Percentiles rank a stretch among this genome's conserved stretches.
phyloP scores from a whole-genome alignment of 345 rosid species.

The Geranium brycei region DNA sequence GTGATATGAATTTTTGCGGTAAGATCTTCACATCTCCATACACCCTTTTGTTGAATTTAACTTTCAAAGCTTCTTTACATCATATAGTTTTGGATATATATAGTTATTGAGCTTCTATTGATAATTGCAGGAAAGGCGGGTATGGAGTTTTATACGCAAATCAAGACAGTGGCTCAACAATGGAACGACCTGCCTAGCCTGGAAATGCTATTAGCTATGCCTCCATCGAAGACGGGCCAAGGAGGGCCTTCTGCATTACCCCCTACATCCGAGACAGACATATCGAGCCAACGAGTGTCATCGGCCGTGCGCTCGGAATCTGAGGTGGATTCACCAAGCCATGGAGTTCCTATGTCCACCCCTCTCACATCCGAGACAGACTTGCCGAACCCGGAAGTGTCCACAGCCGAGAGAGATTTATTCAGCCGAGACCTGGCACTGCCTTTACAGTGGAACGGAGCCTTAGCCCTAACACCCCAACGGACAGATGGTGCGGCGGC shows the following conservation, averaged over 20 bases:
- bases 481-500: background rate
- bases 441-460: background rate
- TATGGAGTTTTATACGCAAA: slow-evolving; percentile 40
- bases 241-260: background rate
- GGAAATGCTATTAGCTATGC: background rate
- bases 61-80: no score
- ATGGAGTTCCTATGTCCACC: background rate
- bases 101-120: background rate
- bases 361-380: background rate
- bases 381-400: background rate
- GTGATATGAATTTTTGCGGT: slow-evolving; percentile 45
- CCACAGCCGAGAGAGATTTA: background rate
- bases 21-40: background rate
- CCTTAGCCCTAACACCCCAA: background rate
- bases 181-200: slow-evolving; percentile 24
- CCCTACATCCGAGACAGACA: background rate
- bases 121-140: slow-evolving; percentile 35
- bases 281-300: background rate
- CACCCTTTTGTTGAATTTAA: background rate
- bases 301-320: background rate
- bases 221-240: background rate
- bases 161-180: slow-evolving; percentile 42
- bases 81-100: background rate
- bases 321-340: background rate
- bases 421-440: background rate